Evolutionary conservation across 2,329 filamentous ascomycete species (phyloP), one percentile per base, ranked within the genome.

Genomic region (Paraphoma chrysanthemicola): DNA sequence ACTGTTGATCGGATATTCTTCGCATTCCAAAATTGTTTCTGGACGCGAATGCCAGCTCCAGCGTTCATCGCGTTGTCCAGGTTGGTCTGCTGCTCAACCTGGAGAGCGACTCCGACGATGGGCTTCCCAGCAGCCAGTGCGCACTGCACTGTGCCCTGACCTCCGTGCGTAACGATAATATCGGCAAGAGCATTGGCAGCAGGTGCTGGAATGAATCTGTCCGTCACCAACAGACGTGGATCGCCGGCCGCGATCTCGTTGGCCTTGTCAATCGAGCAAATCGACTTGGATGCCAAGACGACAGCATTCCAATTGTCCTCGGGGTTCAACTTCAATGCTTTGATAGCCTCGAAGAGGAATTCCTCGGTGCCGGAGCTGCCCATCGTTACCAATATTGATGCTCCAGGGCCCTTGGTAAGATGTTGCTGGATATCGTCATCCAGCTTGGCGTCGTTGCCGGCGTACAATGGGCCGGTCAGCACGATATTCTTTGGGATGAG

Each of bases 31-130:
- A 55, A 56, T 29, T 70, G 67, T 41, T 69, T 62, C 42, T 73
- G 71, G 10, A 73, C 45, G 4, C 71, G 66, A 11, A 73, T 63
- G 23, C 68, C 71, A 12, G 70, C 71, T 14, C 69, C 70, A 12
- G 63, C 64, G 52, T 73, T 66, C 71, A 73, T 73, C 1, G 68
- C 70, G 33, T 73, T 73, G 50, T 73, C 71, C n/a, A 73, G 44
- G 39, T 73, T 73, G 5, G 71, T 73, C 45, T 73, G 71, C 48
- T 73, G 71, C 51, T 73, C 71, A 30, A 73, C 67, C 49, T 73
- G 71, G 42, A 72, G 53, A 23, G 70, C 71, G 30, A 73, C 71
- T 3, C 71, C 71, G 8, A 73, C 71, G 18, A 73, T 49, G 8
- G 71, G 71, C 51, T 69, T 73, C 17, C 71, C 71, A 5, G 69